Evolutionary conservation across 75 land plant genomes (phyloP).

Genomic region (Pinus albicaulis): DNA sequence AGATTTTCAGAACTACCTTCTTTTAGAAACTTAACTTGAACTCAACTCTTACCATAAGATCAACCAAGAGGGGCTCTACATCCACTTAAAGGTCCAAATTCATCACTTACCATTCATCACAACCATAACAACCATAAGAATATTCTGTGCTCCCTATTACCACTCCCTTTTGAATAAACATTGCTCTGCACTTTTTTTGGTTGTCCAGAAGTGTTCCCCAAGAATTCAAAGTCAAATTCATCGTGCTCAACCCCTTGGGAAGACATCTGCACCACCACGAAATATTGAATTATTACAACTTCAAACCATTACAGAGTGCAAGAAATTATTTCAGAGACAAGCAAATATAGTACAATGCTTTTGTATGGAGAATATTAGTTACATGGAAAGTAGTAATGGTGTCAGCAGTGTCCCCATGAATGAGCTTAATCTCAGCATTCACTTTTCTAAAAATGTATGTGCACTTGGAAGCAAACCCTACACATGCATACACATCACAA

Average conservation of each 20-base stretch:
- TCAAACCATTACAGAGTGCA: too few species aligned
- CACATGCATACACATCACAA: slow-evolving; percentile 21
- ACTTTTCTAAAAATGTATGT: slow-evolving; percentile 65
- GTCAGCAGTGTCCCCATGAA: not conserved
- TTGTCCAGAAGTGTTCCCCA: slow-evolving; percentile 40
- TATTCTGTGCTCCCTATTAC: slow-evolving; percentile 39
- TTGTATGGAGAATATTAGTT: too few species aligned
- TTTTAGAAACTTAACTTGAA: too few species aligned
- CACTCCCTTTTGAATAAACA: slow-evolving; percentile 37
- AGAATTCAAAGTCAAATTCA: slow-evolving; percentile 49
- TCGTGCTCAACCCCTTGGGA: not conserved
- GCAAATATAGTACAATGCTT: too few species aligned
- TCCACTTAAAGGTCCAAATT: too few species aligned
- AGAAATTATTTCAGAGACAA: too few species aligned
- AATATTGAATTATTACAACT: too few species aligned
- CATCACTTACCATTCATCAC: too few species aligned
- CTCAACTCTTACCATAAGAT: too few species aligned
- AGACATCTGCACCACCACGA: slow-evolving; percentile 24
- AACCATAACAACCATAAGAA: slow-evolving; percentile 41
- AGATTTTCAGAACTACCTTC: too few species aligned
- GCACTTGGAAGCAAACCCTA: slow-evolving; percentile 62
- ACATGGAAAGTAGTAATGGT: too few species aligned
- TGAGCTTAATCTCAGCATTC: slow-evolving; percentile 56
- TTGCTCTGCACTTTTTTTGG: slow-evolving; percentile 45
- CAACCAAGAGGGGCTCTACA: too few species aligned